Evolutionary conservation across 169 alveolate species (phyloP).

Genomic region (Babesia sp.): DNA sequence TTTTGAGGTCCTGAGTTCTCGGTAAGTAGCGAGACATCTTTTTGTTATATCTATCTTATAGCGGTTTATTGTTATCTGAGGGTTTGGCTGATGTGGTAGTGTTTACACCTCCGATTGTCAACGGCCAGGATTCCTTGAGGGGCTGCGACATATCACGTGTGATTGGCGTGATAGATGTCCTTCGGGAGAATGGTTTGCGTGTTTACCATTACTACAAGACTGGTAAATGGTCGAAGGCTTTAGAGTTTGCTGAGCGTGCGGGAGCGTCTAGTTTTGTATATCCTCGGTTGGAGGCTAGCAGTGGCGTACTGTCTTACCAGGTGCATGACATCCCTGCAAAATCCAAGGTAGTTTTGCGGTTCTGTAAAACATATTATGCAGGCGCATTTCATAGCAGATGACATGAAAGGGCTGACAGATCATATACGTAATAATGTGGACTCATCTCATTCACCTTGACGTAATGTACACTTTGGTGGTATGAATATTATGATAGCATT

Average conservation of each 20-base stretch:
- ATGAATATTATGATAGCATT: too few species aligned
- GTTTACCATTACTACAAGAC: constrained; percentile 65
- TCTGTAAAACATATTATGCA: neutral
- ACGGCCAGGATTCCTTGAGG: neutral
- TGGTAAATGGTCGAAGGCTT: constrained; percentile 42
- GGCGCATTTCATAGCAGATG: neutral
- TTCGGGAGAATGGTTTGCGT: constrained; percentile 25
- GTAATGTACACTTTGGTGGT: too few species aligned
- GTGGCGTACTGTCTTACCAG: neutral
- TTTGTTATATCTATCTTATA: neutral
- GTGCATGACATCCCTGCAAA: constrained; percentile 26
- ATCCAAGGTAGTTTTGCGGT: constrained; percentile 3
- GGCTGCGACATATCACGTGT: constrained; percentile 16
- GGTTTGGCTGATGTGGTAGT: constrained; percentile 43
- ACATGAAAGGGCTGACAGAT: neutral
- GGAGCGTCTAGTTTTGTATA: constrained; percentile 13
- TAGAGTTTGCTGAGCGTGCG: constrained; percentile 45
- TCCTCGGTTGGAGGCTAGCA: constrained; percentile 16
- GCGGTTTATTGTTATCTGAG: constrained; percentile 1
- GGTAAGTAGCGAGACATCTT: constrained; percentile 16
- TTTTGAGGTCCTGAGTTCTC: constrained; percentile 14
- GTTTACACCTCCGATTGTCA: constrained; percentile 11
- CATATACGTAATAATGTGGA: too few species aligned
- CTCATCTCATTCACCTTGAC: too few species aligned
- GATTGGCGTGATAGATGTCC: constrained; percentile 4